phyloP scores from a whole-genome alignment of 257 asterid species.

The Przewalskia tangutica region DNA sequence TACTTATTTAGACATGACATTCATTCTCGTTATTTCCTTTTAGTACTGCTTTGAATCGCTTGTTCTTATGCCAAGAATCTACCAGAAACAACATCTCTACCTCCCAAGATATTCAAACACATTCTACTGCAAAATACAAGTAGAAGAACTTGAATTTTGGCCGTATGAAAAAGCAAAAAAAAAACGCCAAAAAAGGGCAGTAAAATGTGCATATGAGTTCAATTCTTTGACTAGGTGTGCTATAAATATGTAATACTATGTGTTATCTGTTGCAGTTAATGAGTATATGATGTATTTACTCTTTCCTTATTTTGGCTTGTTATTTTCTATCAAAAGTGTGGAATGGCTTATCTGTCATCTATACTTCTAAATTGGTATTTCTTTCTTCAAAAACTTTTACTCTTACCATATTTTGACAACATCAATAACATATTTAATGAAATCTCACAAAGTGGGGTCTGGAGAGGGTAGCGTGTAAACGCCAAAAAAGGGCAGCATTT shows the following conservation, averaged over 20 bases:
- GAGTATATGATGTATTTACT: not conserved
- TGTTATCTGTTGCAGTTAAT: not conserved
- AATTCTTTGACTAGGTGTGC: not conserved
- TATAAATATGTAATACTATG: not conserved
- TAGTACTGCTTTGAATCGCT: no score
- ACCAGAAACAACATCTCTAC: no score
- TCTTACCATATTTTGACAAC: not conserved
- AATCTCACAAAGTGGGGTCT: no score
- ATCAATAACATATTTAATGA: no score
- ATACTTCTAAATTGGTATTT: not conserved
- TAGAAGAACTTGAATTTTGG: not conserved
- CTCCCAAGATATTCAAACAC: not conserved
- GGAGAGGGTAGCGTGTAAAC: no score
- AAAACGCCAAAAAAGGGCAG: no score
- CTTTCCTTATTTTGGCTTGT: not conserved
- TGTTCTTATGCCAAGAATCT: no score
- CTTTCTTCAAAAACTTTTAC: not conserved
- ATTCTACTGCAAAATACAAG: not conserved
- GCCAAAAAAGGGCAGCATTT: not conserved
- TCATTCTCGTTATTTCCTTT: no score
- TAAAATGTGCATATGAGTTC: not conserved
- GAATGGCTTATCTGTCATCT: not conserved
- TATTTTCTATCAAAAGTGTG: not conserved
- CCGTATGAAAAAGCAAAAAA: no score
- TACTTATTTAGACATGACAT: no score